These are phyloP conservation scores for Ustilago hordei DNA, from an alignment of 1,284 basidiomycete genomes.

Conservation along the genomic window DNA sequence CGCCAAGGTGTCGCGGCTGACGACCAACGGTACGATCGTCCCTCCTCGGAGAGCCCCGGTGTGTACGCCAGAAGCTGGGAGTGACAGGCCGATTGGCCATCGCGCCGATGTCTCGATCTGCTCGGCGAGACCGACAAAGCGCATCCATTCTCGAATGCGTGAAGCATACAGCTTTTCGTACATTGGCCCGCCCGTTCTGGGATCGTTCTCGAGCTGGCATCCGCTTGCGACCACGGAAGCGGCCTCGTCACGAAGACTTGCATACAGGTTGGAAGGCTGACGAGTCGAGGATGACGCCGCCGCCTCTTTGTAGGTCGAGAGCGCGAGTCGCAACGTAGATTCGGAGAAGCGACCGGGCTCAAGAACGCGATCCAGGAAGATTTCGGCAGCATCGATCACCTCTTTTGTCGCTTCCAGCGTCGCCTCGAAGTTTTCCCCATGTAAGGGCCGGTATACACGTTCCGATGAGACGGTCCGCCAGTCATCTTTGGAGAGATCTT, in stretches of 20 bases:
- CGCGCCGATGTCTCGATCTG: constrained; percentile 59
- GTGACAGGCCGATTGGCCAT: constrained; percentile 56
- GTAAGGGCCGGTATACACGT: constrained; percentile 54
- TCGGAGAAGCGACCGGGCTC: constrained; percentile 61
- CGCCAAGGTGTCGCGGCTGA: constrained; percentile 51
- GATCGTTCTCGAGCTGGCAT: constrained; percentile 50
- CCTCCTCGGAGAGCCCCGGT: neutral
- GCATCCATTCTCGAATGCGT: constrained; percentile 59
- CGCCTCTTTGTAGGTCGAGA: constrained; percentile 38
- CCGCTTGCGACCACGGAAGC: constrained; percentile 40
- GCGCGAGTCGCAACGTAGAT: constrained; percentile 42
- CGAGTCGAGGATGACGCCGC: constrained; percentile 14
- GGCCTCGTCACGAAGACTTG: constrained; percentile 49
- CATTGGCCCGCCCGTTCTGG: constrained; percentile 41
- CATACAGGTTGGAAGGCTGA: constrained; percentile 26
- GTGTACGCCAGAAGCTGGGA: constrained; percentile 19
- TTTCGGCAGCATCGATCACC: constrained; percentile 40
- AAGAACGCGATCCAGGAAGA: constrained; percentile 59
- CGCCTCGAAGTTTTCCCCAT: constrained; percentile 59
- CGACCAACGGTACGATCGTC: constrained; percentile 39
- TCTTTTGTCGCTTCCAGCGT: constrained; percentile 47
- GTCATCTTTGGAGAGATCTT: constrained; percentile 35
- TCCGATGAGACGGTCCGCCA: constrained; percentile 55
- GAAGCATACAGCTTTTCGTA: constrained; percentile 49
- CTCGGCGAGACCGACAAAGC: constrained; percentile 60